Percentiles rank a stretch among this genome's conserved stretches.
phyloP scores from a whole-genome alignment of 2,329 filamentous ascomycete genomes.

The Diaporthe citri region DNA sequence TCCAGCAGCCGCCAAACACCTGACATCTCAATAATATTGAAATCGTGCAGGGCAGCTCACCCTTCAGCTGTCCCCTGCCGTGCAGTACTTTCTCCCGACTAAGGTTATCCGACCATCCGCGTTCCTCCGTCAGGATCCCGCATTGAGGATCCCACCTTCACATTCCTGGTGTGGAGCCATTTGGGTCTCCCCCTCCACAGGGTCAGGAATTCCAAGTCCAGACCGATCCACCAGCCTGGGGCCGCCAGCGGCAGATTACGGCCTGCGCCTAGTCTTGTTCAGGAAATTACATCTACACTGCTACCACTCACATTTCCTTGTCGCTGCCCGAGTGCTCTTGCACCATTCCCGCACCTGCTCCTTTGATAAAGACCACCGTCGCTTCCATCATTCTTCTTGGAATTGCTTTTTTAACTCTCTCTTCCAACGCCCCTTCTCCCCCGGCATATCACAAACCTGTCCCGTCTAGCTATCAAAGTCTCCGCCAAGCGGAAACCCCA shows the following conservation, averaged over 20 bases:
- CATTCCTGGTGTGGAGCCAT: conserved; percentile 16
- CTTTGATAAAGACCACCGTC: conserved; percentile 16
- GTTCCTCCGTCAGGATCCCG: conserved; percentile 11
- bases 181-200: conserved; percentile 17
- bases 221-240: conserved; percentile 29
- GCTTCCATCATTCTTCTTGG: background rate
- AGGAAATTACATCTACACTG: conserved; percentile 31
- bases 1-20: background rate
- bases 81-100: background rate
- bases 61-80: background rate
- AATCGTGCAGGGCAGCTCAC: background rate
- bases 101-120: conserved; percentile 24
- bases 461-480: background rate
- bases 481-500: background rate
- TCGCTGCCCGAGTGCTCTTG: conserved; percentile 22
- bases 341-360: conserved; percentile 23
- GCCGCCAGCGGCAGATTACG: conserved; percentile 33
- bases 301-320: conserved; percentile 21
- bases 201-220: conserved; percentile 30
- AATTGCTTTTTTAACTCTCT: background rate
- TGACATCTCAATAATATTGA: background rate
- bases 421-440: background rate
- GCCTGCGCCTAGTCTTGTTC: conserved; percentile 25
- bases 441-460: background rate
- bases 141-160: conserved; percentile 22